Evolutionary conservation across 352 stramenopile genomes (phyloP), one percentile per base, ranked within the genome.

Genomic region (Globisporangium sylvaticum): DNA sequence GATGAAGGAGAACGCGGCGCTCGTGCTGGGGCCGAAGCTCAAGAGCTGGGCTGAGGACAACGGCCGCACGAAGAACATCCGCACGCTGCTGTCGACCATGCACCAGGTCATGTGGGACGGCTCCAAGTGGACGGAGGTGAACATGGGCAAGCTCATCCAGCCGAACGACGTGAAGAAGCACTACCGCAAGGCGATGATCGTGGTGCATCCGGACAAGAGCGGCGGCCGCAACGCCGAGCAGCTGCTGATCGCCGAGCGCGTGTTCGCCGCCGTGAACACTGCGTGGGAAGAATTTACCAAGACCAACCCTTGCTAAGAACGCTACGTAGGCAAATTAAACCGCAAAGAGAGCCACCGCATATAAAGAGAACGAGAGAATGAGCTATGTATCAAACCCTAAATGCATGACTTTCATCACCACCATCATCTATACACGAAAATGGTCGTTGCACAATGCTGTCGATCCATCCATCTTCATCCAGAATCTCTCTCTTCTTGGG

Each of bases 171-270:
- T 97, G n/a, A 97, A 97, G 76, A 90, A 94, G 71, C 69, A 91
- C 67, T 97, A 97, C 73, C 87, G 89, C 55, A 94, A 94, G 70
- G 89, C 91, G 37, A 97, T 97, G 90, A 91, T 97, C 62, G 86
- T 97, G 32, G 91, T 97, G 53, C 91, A 97, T 65, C 88, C 90
- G 10, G 91, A 97, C 79, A 97, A 97, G 73, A 84, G 84, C 58
- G 83, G 83, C 32, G 89, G 90, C 18, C 85, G 88, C 62, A 93
- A 84, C 20, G 78, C 90, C 48, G 89, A 97, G 68, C 87, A 97
- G 42, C 73, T 96, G 59, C 78, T 97, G 42, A 95, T 97, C 42
- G 89, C 91, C 29, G 91, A 97, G 72, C 85, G 90, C 66, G 87
- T 97, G 31, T 97, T 97, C 65, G 87, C 93, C 25, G 88, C 87